These are phyloP conservation scores for Podila epicladia DNA, from an alignment of 192 early-diverging fungal species.

Conservation along the genomic window DNA sequence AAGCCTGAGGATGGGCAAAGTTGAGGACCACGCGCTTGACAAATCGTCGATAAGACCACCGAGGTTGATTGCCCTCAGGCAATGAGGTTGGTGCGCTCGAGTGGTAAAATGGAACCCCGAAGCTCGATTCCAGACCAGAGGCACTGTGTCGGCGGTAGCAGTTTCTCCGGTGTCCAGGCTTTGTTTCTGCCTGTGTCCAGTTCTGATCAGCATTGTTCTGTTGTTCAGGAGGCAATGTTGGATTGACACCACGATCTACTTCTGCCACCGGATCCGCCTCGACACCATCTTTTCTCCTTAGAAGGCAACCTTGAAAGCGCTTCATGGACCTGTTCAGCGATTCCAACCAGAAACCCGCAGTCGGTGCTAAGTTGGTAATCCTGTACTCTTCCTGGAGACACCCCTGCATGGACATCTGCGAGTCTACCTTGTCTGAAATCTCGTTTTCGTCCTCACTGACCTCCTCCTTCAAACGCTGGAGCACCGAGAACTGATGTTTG, in stretches of 20 bases:
- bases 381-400: neutral
- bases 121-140: conserved; percentile 1
- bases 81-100: neutral
- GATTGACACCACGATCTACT: too few species aligned
- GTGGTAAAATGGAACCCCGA: neutral
- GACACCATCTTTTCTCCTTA: neutral
- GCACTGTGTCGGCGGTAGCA: neutral
- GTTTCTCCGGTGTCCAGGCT: neutral
- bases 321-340: neutral
- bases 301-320: neutral
- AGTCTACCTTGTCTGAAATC: neutral
- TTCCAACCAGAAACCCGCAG: neutral
- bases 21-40: conserved; percentile 31
- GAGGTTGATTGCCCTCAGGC: neutral
- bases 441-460: neutral
- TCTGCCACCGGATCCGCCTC: too few species aligned
- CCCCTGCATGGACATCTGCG: neutral
- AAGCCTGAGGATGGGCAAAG: conserved; percentile 42
- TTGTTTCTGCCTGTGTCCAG: neutral
- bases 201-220: too few species aligned
- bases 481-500: neutral
- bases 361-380: neutral
- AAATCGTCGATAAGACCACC: conserved; percentile 21
- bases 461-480: conserved; percentile 4
- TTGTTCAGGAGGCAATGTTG: too few species aligned